phyloP scores from a whole-genome alignment of 805 yeast genomes.

The Spathaspora sp. region DNA sequence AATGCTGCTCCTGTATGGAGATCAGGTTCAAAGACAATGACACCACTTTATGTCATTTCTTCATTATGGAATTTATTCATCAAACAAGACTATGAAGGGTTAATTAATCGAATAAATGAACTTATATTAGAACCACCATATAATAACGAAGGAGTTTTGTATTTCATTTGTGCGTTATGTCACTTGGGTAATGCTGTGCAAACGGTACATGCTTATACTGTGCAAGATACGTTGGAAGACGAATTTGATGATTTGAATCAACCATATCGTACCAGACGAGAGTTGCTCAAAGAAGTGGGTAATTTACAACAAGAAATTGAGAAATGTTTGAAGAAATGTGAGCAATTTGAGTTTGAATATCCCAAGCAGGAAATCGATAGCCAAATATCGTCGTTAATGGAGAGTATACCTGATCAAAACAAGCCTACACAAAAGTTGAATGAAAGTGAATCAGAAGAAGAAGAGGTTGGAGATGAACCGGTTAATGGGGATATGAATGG shows the following conservation, averaged over 20 bases:
- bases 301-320: slow-evolving; percentile 9
- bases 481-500: background rate
- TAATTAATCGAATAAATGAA: slow-evolving; percentile 33
- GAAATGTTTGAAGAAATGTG: slow-evolving; percentile 18
- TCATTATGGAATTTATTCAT: slow-evolving; percentile 41
- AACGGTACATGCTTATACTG: slow-evolving; percentile 11
- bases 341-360: slow-evolving; percentile 18
- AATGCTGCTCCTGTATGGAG: slow-evolving; percentile 35
- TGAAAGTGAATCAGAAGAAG: background rate
- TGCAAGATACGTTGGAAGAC: slow-evolving; percentile 5
- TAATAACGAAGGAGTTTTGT: slow-evolving; percentile 36
- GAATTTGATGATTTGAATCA: background rate
- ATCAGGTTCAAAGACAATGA: slow-evolving; percentile 35
- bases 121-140: slow-evolving; percentile 42
- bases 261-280: slow-evolving; percentile 6
- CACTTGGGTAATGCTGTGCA: slow-evolving; percentile 20
- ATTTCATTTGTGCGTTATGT: slow-evolving; percentile 27
- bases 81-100: slow-evolving; percentile 28
- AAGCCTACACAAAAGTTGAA: background rate
- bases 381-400: slow-evolving; percentile 8
- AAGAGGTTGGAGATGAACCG: slow-evolving; percentile 1
- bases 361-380: slow-evolving; percentile 18
- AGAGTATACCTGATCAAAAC: background rate
- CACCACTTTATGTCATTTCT: slow-evolving; percentile 39
- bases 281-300: slow-evolving; percentile 8